Percentiles rank a stretch among this genome's conserved stretches.
Conservation (phyloP, 495 filamentous ascomycete species). For the Aspergillus olivimuriae region DNA sequence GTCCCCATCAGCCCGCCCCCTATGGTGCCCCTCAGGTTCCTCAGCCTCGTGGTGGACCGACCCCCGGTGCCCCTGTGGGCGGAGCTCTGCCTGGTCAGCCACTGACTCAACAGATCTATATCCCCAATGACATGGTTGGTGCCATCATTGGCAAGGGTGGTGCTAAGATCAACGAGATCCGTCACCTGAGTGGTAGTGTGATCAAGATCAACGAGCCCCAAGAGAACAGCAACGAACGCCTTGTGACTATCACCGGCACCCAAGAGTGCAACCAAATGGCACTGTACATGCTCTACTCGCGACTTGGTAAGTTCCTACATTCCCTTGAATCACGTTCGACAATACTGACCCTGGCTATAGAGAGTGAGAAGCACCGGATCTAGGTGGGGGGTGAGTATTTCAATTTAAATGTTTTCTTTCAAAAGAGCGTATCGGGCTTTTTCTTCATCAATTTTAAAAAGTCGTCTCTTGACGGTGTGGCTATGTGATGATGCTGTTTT, state of each 20-base stretch:
- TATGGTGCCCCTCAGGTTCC: conserved; percentile 55
- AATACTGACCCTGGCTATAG: conserved; percentile 36
- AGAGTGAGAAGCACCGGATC: conserved; percentile 79
- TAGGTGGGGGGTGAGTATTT: conserved; percentile 21
- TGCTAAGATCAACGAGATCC: conserved; percentile 98
- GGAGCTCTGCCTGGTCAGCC: conserved; percentile 76
- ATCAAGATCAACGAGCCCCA: conserved; percentile 99
- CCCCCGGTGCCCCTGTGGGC: conserved; percentile 60
- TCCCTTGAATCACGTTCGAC: conserved; percentile 8
- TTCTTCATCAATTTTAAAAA: conserved; percentile 18
- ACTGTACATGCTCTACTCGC: conserved; percentile 94
- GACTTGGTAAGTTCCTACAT: conserved; percentile 69
- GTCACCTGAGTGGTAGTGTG: conserved; percentile 91
- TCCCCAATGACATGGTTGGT: conserved; percentile 99
- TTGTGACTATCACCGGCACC: conserved; percentile 96
- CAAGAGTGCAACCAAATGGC: conserved; percentile 99
- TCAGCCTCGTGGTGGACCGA: conserved; percentile 45
- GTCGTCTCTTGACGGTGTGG: conserved; percentile 24
- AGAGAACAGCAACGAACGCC: conserved; percentile 95
- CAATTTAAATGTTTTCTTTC: conserved; percentile 10
- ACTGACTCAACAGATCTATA: conserved; percentile 96
- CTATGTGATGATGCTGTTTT: conserved; percentile 20
- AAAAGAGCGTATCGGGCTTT: conserved; percentile 9
- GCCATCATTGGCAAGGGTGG: conserved; percentile 99
- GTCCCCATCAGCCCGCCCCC: conserved; percentile 69